Conservation (phyloP, 768 basidiomycete genomes). For the Tubosaeta brunneosetosa region DNA sequence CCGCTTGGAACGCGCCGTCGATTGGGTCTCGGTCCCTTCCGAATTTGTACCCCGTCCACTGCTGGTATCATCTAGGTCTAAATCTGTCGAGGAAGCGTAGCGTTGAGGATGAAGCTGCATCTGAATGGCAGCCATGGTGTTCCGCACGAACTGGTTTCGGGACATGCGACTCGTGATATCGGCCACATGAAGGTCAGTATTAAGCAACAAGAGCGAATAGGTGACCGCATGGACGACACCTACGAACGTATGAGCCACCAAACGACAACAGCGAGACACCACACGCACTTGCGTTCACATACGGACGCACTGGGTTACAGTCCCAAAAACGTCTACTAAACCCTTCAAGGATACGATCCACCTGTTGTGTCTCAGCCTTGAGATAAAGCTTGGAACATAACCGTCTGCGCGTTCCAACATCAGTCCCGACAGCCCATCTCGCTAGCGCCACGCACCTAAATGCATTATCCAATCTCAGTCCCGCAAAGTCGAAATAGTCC, state of each 20-base stretch:
- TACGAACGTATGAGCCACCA: conserved; percentile 25
- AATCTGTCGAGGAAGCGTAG: conserved; percentile 55
- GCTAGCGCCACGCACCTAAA: conserved; percentile 58
- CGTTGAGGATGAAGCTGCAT: conserved; percentile 62
- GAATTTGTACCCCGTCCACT: conserved; percentile 55
- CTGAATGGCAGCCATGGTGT: conserved; percentile 85
- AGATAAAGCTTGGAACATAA: conserved; percentile 90
- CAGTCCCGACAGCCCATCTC: neutral
- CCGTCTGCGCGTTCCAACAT: conserved; percentile 42
- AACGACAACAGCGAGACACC: neutral
- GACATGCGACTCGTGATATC: conserved; percentile 90
- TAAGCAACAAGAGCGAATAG: conserved; percentile 88
- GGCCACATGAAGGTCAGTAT: conserved; percentile 96
- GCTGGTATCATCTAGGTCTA: conserved; percentile 60
- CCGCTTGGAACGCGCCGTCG: conserved; percentile 55
- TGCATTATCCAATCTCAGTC: conserved; percentile 77
- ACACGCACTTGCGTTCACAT: conserved; percentile 76
- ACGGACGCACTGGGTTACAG: conserved; percentile 78
- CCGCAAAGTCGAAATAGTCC: conserved; percentile 82
- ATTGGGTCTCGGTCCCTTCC: conserved; percentile 50
- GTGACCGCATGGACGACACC: conserved; percentile 94
- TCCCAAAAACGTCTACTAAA: conserved; percentile 91
- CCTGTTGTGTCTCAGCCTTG: conserved; percentile 96
- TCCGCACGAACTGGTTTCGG: conserved; percentile 83
- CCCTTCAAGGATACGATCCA: conserved; percentile 91